Evolutionary conservation across 2,329 filamentous ascomycete genomes (phyloP).

Genomic region (Cladobotryum protrusum): DNA sequence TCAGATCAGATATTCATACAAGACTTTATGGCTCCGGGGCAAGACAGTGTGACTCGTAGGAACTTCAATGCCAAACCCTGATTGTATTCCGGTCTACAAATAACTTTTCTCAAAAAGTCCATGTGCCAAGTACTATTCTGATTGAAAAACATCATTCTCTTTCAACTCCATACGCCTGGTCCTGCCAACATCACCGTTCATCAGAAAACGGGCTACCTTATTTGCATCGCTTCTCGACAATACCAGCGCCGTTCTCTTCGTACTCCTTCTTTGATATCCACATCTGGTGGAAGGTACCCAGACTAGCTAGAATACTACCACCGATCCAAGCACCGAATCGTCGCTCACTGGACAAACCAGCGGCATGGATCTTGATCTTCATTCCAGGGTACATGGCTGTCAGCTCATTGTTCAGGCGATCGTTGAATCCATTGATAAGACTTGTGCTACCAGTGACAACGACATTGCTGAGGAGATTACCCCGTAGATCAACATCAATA

Average conservation of each 20-base stretch:
- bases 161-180: constrained; percentile 31
- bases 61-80: background rate
- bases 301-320: constrained; percentile 86
- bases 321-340: constrained; percentile 95
- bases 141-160: constrained; percentile 13
- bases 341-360: constrained; percentile 78
- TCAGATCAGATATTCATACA: too few relatives aligned
- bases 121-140: constrained; percentile 1
- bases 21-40: background rate
- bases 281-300: constrained; percentile 99
- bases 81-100: constrained; percentile 1
- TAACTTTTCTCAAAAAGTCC: constrained; percentile 3
- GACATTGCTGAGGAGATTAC: constrained; percentile 78
- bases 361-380: constrained; percentile 81
- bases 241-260: constrained; percentile 82
- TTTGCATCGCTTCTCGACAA: constrained; percentile 96
- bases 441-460: constrained; percentile 87
- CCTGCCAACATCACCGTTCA: constrained; percentile 1
- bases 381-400: constrained; percentile 75
- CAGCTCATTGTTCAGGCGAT: constrained; percentile 81
- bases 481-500: constrained; percentile 84
- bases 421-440: constrained; percentile 84
- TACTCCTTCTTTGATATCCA: constrained; percentile 98
- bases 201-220: constrained; percentile 32
- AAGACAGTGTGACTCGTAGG: background rate